Percentiles rank a stretch among this genome's conserved stretches.
These are phyloP conservation scores for Dactylellina leptospora DNA, from an alignment of 2,329 filamentous ascomycete genomes.

Conservation along the genomic window DNA sequence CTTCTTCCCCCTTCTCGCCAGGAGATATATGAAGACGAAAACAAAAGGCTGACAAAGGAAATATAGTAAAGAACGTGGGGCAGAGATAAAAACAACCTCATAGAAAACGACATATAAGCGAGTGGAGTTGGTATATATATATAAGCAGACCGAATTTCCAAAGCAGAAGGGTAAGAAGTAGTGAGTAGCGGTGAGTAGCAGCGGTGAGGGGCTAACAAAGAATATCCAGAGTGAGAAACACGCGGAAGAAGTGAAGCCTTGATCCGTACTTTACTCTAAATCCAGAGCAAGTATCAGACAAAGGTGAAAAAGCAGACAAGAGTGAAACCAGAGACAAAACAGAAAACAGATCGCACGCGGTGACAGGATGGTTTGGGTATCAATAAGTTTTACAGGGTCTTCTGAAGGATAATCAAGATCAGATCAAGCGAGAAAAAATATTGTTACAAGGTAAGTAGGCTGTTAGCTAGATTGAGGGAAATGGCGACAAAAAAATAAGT, in stretches of 20 bases:
- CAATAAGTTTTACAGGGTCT: conserved; percentile 49
- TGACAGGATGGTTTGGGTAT: conserved; percentile 39
- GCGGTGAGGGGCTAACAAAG: not conserved
- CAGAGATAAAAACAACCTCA: conserved; percentile 27
- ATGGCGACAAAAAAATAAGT: conserved; percentile 4
- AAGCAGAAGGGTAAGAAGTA: no score
- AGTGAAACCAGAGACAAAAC: not conserved
- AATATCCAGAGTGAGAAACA: conserved; percentile 11
- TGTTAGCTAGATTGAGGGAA: not conserved
- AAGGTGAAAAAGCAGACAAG: not conserved
- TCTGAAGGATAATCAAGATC: conserved; percentile 9
- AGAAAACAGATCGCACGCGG: not conserved
- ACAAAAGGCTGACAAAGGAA: conserved; percentile 39
- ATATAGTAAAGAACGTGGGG: conserved; percentile 27
- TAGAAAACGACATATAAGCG: conserved; percentile 14
- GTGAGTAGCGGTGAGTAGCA: conserved; percentile 7
- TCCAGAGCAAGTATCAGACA: conserved; percentile 4
- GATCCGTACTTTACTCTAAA: conserved; percentile 1
- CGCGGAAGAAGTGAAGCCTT: conserved; percentile 8
- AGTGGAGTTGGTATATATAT: conserved; percentile 29
- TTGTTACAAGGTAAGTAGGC: conserved; percentile 35
- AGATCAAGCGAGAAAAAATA: conserved; percentile 15
- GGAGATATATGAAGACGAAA: conserved; percentile 17
- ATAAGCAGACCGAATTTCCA: no score
- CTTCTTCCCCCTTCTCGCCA: conserved; percentile 9